Evolutionary conservation across 176 grass and related monocot species (phyloP), one percentile per base, ranked within the genome.

Genomic region (Musa schizocarpa): DNA sequence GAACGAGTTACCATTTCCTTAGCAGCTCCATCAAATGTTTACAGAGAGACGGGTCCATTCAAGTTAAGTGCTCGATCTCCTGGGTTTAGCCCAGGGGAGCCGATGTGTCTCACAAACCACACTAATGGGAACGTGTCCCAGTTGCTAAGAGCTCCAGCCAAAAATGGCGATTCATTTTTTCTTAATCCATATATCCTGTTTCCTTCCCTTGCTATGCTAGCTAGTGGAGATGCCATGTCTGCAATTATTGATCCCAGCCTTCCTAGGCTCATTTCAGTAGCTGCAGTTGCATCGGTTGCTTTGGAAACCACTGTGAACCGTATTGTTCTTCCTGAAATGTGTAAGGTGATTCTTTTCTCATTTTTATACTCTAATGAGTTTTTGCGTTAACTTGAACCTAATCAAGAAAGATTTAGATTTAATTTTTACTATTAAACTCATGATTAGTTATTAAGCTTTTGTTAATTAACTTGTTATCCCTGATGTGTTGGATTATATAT

Each of bases 1-100:
- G 88, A 98, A 85, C 84, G 94, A 87, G 88, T 98, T 29, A 98
- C 94, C 52, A 83, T 98, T 81, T 91, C 88, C 13, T 77, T 98
- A 73, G 88, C 90, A 17, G 88, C 88, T 34, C 90, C 90, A 78
- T 76, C 86, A 72, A 89, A 83, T 77, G 63, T 85, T 56, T 93
- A 91, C 76, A 84, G 78, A 24, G 73, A 87, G 83, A 90, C 91
- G 43, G 94, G 94, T 11, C 84, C 90, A 65, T 65, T 98, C 12
- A 91, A 83, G 77, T 85, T 93, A 68, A 65, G n/a, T n/a, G 64
- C 84, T 55, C 78, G 85, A 52, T 74, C 90, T 77, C 63, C 85
- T 77, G 84, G 88, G 19, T 87, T 87, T 82, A 85, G 79, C 77
- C 84, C 95, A 71, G 87, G 88, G 50, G 88, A 98, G 79, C 86